Percentiles rank a stretch among this genome's conserved stretches.
phyloP scores from a whole-genome alignment of 1,284 basidiomycete species.

The Cystobasidium slooffiae region DNA sequence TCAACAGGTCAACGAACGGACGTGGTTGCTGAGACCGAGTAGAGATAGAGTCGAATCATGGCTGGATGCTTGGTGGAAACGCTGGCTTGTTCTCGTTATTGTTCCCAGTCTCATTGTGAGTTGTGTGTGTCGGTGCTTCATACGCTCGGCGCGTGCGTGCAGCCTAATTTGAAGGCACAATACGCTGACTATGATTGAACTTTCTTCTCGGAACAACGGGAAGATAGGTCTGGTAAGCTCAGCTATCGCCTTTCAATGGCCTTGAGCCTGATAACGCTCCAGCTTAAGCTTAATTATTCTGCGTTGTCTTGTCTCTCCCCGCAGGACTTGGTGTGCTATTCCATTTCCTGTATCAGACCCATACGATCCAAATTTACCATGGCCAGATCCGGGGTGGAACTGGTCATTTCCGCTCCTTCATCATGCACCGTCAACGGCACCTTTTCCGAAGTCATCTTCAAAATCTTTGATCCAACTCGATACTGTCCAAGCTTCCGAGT shows the following conservation, averaged over 20 bases:
- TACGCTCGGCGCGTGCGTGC: not conserved
- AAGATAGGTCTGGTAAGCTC: constrained; percentile 34
- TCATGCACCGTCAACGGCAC: not conserved
- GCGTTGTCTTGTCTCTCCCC: constrained; percentile 46
- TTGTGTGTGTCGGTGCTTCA: not conserved
- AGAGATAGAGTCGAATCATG: constrained; percentile 59
- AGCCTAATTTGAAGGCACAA: no score
- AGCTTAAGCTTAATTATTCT: not conserved
- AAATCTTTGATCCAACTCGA: not conserved
- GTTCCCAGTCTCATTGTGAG: constrained; percentile 61
- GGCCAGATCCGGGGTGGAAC: constrained; percentile 49
- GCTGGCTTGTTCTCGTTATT: constrained; percentile 61
- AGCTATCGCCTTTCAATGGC: not conserved
- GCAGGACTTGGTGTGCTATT: constrained; percentile 64
- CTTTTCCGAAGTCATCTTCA: not conserved
- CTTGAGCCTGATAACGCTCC: not conserved
- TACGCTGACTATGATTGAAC: no score
- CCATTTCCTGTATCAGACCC: constrained; percentile 63
- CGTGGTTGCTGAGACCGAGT: constrained; percentile 56
- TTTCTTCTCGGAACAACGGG: no score
- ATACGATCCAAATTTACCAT: constrained; percentile 54
- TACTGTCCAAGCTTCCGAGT: not conserved
- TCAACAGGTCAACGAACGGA: constrained; percentile 33
- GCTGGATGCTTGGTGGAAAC: constrained; percentile 61
- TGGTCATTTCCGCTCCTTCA: constrained; percentile 13